Conservation (phyloP, 371 early-diverging fungal genomes). For the Mortierella sp. region DNA sequence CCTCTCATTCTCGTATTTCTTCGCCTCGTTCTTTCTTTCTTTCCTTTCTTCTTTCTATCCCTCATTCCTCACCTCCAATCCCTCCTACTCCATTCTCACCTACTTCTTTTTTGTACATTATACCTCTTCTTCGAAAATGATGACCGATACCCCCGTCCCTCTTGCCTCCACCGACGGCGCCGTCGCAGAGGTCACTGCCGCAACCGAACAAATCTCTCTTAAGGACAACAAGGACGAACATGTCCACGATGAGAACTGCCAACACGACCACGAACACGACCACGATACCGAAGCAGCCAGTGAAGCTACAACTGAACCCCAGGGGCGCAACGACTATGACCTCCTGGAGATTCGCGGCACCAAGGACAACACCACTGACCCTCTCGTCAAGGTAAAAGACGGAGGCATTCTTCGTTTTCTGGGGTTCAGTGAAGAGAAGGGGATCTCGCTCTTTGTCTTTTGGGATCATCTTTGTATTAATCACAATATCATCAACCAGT, state of each 20-base stretch:
- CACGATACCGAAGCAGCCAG: constrained; percentile 8
- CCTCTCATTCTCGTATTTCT: not conserved
- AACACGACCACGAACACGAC: constrained; percentile 38
- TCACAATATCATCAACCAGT: not conserved
- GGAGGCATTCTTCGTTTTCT: not conserved
- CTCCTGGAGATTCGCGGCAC: constrained; percentile 67
- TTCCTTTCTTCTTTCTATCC: not conserved
- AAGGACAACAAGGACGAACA: constrained; percentile 26
- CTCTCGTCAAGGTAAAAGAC: constrained; percentile 60
- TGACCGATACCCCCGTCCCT: constrained; percentile 24
- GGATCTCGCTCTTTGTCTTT: too few relatives aligned
- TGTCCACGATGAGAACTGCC: constrained; percentile 43
- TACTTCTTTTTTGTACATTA: not conserved
- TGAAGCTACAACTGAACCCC: constrained; percentile 12
- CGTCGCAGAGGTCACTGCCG: constrained; percentile 22
- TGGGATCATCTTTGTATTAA: not conserved
- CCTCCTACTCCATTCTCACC: not conserved
- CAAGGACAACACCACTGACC: constrained; percentile 63
- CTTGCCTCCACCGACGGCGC: constrained; percentile 12
- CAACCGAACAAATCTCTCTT: constrained; percentile 23
- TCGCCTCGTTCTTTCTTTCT: not conserved
- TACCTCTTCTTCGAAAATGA: constrained; percentile 12
- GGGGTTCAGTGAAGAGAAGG: too few relatives aligned
- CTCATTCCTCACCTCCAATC: not conserved
- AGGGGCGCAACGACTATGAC: constrained; percentile 67